Evolutionary conservation across 768 basidiomycete species (phyloP), one percentile per base, ranked within the genome.

Genomic region (Tulasnella sp.): DNA sequence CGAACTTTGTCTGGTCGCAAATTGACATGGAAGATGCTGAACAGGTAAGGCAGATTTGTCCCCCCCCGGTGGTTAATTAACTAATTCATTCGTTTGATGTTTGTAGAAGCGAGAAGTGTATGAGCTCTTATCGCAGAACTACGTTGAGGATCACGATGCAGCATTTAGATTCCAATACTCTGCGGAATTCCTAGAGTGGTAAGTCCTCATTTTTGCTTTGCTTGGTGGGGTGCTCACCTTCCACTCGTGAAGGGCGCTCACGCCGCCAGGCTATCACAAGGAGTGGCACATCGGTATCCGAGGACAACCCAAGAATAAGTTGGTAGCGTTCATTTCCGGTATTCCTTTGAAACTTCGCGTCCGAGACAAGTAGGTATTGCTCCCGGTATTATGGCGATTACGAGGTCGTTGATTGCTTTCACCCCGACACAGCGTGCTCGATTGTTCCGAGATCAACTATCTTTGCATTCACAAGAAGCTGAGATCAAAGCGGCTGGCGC

Each of bases 261-360:
- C 91, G 81, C 95, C 96, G 40, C 98, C 98, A 35, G 96, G 95
- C 1, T 99, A 96, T 83, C 86, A 90, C 82, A 91, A 91, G 80
- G 94, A 97, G 83, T 99, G 98, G 98, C 96, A 98, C 83, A 85
- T 99, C 77, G 98, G 96, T 42, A 95, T 99, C 26, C 91, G 98
- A 32, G 95, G 97, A 6, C 88, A 90, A 26, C 91, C 93, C 15
- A 98, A 92, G 81, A 92, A 93, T 84, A 98, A 96, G 83, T 88
- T 99, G 1, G 95, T 99, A 26, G 98, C 94, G 2, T 99, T 99
- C 83, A 98, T 99, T 80, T 92, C 94, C 23, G 98, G 95, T 55
- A 90, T 99, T 32, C 96, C 96, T 4, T 87, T 98, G 79, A 90
- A 88, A 7, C 85, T 98, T 15, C 91, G 92, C n/a, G 92, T 98